These are phyloP conservation scores for Phytophthora colocasiae DNA, from an alignment of 352 stramenopile genomes.

Conservation along the genomic window DNA sequence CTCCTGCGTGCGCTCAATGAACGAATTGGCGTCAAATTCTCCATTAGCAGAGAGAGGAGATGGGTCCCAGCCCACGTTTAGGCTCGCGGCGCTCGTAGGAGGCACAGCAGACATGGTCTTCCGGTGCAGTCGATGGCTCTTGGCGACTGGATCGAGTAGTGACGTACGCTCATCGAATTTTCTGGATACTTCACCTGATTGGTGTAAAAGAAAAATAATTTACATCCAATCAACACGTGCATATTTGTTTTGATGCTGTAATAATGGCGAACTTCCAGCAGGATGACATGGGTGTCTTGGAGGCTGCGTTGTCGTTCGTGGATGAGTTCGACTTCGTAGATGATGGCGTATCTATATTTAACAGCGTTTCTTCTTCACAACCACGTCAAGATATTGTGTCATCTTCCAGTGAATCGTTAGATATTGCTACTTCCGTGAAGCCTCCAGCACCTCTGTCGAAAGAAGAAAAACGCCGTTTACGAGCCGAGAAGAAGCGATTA, in stretches of 20 bases:
- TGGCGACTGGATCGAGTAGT: slow-evolving; percentile 10
- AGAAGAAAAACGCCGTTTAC: slow-evolving; percentile 18
- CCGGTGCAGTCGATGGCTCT: neutral
- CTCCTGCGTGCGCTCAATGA: slow-evolving; percentile 71
- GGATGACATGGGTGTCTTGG: slow-evolving; percentile 20
- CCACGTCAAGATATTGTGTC: neutral
- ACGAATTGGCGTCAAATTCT: slow-evolving; percentile 45
- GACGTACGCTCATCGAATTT: slow-evolving; percentile 27
- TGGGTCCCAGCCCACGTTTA: slow-evolving; percentile 63
- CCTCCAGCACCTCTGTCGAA: neutral
- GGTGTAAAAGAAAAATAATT: neutral
- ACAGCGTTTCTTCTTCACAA: neutral
- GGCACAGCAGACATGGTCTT: slow-evolving; percentile 28
- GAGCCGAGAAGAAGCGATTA: slow-evolving; percentile 21
- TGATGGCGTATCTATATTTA: neutral
- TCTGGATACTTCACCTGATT: slow-evolving; percentile 19
- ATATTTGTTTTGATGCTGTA: neutral
- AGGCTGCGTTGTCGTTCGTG: slow-evolving; percentile 37
- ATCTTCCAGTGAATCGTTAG: neutral
- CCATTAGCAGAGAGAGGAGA: slow-evolving; percentile 31
- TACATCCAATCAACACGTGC: slow-evolving; percentile 5
- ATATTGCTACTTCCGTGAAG: neutral
- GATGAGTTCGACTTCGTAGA: slow-evolving; percentile 27
- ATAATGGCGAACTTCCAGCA: slow-evolving; percentile 17
- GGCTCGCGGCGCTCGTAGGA: slow-evolving; percentile 28